Evolutionary conservation across 108 stramenopile species (phyloP), one percentile per base, ranked within the genome.

Genomic region (Nitzschia palea): DNA sequence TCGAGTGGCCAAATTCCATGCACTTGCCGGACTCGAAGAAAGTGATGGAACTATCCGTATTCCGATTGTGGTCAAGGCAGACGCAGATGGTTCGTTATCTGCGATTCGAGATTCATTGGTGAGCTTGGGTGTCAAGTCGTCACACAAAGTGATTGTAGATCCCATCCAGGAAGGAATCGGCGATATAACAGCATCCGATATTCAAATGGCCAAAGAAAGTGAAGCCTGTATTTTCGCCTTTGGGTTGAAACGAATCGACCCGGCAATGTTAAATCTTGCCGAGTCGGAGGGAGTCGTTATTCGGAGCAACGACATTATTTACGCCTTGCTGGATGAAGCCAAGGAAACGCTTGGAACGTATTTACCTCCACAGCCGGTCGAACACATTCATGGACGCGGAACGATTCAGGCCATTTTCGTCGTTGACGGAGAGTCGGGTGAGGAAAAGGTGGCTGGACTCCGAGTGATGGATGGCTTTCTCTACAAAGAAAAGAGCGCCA

Each of bases 31-130:
- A 22, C 51, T 57, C 59, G 83, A 77, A 40, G 72, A 77, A 8
- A 71, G 57, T 18, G 79, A 77, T 35, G 59, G 31, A 1, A 56
- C 71, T 20, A 81, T 91, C 33, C 74, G 88, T 5, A 87, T 91
- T 47, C 93, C 93, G 15, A 83, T 95, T 18, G 74, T 95, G 2
- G 73, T 95, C 48, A 91, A 89, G 65, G 88, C 93, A 10, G 89
- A 90, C 55, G 87, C 88, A 23, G 87, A 95, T 64, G 93, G 93
- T 10, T 83, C 90, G 2, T 62, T 95, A 12, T 71, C 80, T 34
- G 93, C 93, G 32, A 74, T 95, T 22, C 74, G 81, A 28, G 88
- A 91, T 61, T 73, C 90, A 2, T 62, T 95, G 28, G 45, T 88
- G 2, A 77, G 55, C 29, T 55, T 94, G 34, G 88, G 76, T 4